These are phyloP conservation scores for Rhynchospora tenuis DNA, from an alignment of 176 grass and related monocot genomes.

Conservation along the genomic window DNA sequence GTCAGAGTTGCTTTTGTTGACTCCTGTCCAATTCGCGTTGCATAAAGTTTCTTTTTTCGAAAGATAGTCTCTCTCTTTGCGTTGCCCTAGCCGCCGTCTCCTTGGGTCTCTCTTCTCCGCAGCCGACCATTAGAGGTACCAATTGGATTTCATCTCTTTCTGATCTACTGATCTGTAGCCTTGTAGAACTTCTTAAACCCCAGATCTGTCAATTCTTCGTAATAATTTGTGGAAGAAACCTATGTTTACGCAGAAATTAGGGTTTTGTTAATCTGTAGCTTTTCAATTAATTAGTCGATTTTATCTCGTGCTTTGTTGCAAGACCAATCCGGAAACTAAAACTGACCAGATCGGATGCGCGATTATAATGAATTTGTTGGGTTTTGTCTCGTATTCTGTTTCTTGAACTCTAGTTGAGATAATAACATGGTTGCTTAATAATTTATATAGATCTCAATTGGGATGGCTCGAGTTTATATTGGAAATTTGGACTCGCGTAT, in stretches of 20 bases:
- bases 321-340: not conserved
- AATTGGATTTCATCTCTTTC: not conserved
- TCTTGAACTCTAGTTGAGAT: not conserved
- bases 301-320: not conserved
- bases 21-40: not conserved
- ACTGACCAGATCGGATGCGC: not conserved
- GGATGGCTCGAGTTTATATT: constrained; percentile 79
- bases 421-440: not conserved
- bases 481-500: constrained; percentile 74
- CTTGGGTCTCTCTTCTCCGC: not conserved
- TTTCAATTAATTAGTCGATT: not conserved
- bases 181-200: not conserved
- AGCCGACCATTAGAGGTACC: not conserved
- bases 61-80: not conserved
- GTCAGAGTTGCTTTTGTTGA: not conserved
- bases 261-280: not conserved
- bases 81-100: constrained; percentile 8
- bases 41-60: not conserved
- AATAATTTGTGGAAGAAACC: not conserved
- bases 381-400: not conserved
- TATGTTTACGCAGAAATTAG: not conserved
- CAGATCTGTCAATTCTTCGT: not conserved
- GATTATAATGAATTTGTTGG: not conserved
- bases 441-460: constrained; percentile 27
- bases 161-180: not conserved